Percentiles rank a stretch among this genome's conserved stretches.
Evolutionary conservation across 148 eudicot species (phyloP).

Genomic region (Salicornia ramosissima): DNA sequence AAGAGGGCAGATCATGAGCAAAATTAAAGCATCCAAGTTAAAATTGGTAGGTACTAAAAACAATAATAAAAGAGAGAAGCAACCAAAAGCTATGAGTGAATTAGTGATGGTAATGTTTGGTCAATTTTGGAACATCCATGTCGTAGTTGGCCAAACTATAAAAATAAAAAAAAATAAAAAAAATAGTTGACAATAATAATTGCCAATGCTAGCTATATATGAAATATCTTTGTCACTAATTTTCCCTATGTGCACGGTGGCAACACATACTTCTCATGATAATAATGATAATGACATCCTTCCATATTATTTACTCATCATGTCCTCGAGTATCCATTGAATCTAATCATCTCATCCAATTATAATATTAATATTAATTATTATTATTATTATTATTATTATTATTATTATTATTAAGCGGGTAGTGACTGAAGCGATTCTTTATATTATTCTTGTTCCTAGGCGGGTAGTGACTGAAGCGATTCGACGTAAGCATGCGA

Average conservation of each 20-base stretch:
- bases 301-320: not conserved
- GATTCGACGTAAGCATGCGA: too few relatives aligned
- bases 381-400: too few relatives aligned
- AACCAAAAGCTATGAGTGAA: not conserved
- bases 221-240: not conserved
- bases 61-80: not conserved
- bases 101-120: constrained; percentile 2
- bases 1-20: too few relatives aligned
- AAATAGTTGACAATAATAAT: constrained; percentile 16
- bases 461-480: too few relatives aligned
- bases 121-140: constrained; percentile 24
- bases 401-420: too few relatives aligned
- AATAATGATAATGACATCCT: not conserved
- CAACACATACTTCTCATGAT: constrained; percentile 10
- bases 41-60: too few relatives aligned
- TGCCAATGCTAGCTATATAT: too few relatives aligned
- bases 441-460: too few relatives aligned
- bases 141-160: constrained; percentile 2
- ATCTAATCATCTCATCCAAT: constrained; percentile 2
- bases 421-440: too few relatives aligned
- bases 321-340: constrained; percentile 2
- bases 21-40: too few relatives aligned
- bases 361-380: too few relatives aligned
- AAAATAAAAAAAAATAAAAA: too few relatives aligned
- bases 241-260: constrained; percentile 21